Base-by-base conservation (phyloP, 225 moss, liverwort and hornwort species). In the Polytrichum commune region DNA sequence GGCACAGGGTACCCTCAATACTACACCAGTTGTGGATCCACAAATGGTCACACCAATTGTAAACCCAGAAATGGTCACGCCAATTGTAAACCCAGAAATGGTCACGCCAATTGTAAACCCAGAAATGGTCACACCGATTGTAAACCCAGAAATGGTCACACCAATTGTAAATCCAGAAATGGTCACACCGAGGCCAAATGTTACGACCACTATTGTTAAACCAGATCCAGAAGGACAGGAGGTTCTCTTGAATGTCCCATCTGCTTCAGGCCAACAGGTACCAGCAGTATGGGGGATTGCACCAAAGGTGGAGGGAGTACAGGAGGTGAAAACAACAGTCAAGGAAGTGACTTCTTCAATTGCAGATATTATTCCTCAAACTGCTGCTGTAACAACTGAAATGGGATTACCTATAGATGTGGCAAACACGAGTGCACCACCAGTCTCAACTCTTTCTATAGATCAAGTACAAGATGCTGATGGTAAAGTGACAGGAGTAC, bases 371-470 rank as follows among this genome's bases (percentile, higher is more conserved):
- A 38, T 4, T 66, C 18, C 33, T 18, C 62, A 72, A 56, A 75
- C 55, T 33, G 16, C 38, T 33, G 16, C 46, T 53, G 66, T 46
- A 55, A 29, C 46, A 65, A 64, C 60, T 20, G 77, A 24, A 54
- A 10, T 62, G 53, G 23, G 70, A 10, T 73, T 69, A 38, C 66
- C 19, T 18, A 10, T 65, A 29, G 10, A 56, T 54, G 53, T 54
- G 56, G 30, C 62, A 72, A 71, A 78, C 55, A 55, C 53, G 16
- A 62, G 29, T 22, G 54, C 66, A 58, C 29, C 73, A 6, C 54
- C 73, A 63, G 53, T 29, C 65, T 72, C 64, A 26, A 73, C 30
- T 53, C 58, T 69, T 35, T 35, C 38, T 72, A 22, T 32, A 35
- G 27, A 60, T 22, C 64, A 38, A 33, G 68, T 19, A 13, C 27